Conservation (phyloP, 1,284 basidiomycete species). For the Rhodotorula sp. region DNA sequence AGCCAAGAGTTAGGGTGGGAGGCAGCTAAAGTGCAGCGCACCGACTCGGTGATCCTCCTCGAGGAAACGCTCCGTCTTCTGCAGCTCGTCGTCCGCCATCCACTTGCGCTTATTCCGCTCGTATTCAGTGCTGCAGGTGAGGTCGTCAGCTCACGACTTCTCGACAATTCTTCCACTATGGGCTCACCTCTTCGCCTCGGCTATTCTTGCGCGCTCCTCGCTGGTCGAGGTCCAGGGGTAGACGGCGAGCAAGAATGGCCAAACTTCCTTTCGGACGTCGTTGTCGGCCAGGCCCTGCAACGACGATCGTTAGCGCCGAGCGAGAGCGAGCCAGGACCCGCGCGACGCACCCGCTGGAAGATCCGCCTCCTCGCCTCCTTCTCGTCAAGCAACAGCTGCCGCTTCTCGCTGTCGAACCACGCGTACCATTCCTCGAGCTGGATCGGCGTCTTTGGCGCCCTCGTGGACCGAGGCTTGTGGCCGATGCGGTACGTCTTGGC, state of each 20-base stretch:
- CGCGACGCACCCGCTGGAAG: conserved; percentile 59
- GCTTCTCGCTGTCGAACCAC: conserved; percentile 67
- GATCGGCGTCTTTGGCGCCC: conserved; percentile 58
- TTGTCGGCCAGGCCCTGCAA: conserved; percentile 59
- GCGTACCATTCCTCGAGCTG: conserved; percentile 66
- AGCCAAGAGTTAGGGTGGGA: conserved; percentile 4
- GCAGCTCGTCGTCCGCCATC: conserved; percentile 70
- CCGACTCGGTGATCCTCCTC: conserved; percentile 47
- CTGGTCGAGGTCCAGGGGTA: conserved; percentile 65
- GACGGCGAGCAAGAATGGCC: conserved; percentile 88
- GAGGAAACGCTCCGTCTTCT: conserved; percentile 43
- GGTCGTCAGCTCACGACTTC: background rate
- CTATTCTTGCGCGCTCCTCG: conserved; percentile 49
- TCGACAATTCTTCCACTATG: background rate
- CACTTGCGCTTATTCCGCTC: conserved; percentile 69
- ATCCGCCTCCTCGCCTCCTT: conserved; percentile 72
- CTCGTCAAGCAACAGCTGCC: conserved; percentile 62
- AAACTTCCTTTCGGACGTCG: conserved; percentile 65
- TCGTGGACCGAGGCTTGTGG: conserved; percentile 41
- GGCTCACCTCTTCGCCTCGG: conserved; percentile 65
- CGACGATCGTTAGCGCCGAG: background rate
- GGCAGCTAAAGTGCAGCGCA: conserved; percentile 1
- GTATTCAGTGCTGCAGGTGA: conserved; percentile 61
- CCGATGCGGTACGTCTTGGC: conserved; percentile 43
- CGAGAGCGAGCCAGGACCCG: background rate